Percentiles rank a stretch among this genome's conserved stretches.
Evolutionary conservation across 1,284 basidiomycete species (phyloP).

Genomic region (Ustilago esculenta): DNA sequence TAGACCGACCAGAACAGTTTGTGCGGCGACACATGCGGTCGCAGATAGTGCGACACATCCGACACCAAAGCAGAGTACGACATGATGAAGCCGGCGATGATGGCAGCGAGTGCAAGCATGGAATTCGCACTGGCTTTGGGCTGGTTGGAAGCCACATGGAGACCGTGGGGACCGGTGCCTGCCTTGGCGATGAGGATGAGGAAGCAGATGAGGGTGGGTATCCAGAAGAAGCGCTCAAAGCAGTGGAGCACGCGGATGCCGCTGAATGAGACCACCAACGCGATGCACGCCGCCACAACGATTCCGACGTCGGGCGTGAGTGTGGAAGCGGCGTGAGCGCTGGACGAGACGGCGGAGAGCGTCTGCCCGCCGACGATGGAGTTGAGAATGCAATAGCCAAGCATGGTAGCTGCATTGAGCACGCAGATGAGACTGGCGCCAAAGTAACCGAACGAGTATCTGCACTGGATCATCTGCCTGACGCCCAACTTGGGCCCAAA

Average conservation of each 20-base stretch:
- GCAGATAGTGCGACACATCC: conserved; percentile 68
- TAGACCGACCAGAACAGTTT: conserved; percentile 73
- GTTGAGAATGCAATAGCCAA: conserved; percentile 73
- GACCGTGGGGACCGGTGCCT: conserved; percentile 71
- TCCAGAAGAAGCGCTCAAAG: conserved; percentile 78
- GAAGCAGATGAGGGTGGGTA: conserved; percentile 79
- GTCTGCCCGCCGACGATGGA: conserved; percentile 70
- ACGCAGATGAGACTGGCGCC: conserved; percentile 73
- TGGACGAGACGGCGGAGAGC: conserved; percentile 67
- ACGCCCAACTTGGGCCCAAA: conserved; percentile 75
- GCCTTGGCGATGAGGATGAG: conserved; percentile 72
- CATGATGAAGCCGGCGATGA: conserved; percentile 73
- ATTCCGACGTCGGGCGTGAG: conserved; percentile 77
- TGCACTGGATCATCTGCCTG: conserved; percentile 72
- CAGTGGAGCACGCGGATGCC: conserved; percentile 78
- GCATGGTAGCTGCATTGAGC: conserved; percentile 48
- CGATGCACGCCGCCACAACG: conserved; percentile 81
- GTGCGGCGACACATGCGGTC: conserved; percentile 69
- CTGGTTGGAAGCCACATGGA: conserved; percentile 70
- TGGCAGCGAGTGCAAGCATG: conserved; percentile 72
- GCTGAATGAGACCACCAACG: conserved; percentile 81
- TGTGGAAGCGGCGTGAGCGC: conserved; percentile 12
- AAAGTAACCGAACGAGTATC: conserved; percentile 73
- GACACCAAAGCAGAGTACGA: conserved; percentile 68
- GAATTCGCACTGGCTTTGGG: conserved; percentile 69